phyloP scores from a whole-genome alignment of 768 basidiomycete species.

The Tulasnella sp. region DNA sequence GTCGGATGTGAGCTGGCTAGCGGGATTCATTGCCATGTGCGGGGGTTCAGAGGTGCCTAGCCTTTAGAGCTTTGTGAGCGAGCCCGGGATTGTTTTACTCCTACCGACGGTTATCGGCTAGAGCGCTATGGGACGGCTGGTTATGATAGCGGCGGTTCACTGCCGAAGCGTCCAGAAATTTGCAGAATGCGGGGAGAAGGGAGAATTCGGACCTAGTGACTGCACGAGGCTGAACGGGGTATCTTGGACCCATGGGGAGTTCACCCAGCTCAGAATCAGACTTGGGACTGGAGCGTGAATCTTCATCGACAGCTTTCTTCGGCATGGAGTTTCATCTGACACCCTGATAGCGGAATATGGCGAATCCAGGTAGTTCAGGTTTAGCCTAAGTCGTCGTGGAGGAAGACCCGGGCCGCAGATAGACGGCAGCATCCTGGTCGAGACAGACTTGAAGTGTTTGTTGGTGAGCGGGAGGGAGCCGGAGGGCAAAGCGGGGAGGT shows the following conservation, averaged over 20 bases:
- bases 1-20: background rate
- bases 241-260: background rate
- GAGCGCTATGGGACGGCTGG: background rate
- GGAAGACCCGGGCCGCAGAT: background rate
- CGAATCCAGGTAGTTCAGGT: background rate
- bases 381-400: background rate
- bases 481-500: background rate
- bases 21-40: background rate
- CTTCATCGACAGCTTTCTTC: background rate
- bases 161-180: background rate
- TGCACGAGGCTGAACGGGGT: background rate
- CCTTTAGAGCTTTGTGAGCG: background rate
- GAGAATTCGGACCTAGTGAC: background rate
- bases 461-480: background rate
- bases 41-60: background rate
- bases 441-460: background rate
- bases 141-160: background rate
- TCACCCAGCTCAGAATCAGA: background rate
- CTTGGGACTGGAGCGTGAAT: background rate
- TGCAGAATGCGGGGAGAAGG: background rate
- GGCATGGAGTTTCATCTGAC: background rate
- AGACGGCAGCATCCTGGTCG: background rate
- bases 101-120: background rate
- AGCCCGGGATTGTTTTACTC: background rate
- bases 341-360: background rate